A percentile compares a stretch with the other conserved stretches of the same genome.
Evolutionary conservation across 805 yeast genomes (phyloP).

Genomic region (Starmerella vitae): DNA sequence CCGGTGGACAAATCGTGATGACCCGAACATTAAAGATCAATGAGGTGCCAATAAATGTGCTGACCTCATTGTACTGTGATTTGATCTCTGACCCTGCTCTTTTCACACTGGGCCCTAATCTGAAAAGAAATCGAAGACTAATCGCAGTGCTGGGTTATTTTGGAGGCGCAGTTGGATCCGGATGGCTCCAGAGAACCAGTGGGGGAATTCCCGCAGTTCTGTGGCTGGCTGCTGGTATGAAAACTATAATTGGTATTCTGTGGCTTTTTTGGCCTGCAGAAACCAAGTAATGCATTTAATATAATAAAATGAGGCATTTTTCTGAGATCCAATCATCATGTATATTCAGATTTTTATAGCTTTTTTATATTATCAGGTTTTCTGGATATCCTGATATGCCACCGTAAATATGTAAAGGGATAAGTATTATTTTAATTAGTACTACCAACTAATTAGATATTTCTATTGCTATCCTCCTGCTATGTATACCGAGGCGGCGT

Average conservation of each 20-base stretch:
- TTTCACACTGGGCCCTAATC: constrained; percentile 2
- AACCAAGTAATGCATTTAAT: background rate
- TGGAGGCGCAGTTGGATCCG: constrained; percentile 12
- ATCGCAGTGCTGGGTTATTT: constrained; percentile 8
- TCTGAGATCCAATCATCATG: too few relatives aligned
- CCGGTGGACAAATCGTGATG: constrained; percentile 15
- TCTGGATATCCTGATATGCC: too few relatives aligned
- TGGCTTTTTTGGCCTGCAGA: constrained; percentile 11
- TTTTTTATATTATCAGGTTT: too few relatives aligned
- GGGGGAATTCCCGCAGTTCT: constrained; percentile 12
- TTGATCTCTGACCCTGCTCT: constrained; percentile 12
- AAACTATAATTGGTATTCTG: constrained; percentile 2
- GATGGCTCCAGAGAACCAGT: constrained; percentile 12
- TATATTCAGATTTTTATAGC: too few relatives aligned
- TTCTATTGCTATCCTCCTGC: too few relatives aligned
- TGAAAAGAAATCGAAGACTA: constrained; percentile 11
- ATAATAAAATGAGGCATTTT: too few relatives aligned
- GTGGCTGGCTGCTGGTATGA: constrained; percentile 13
- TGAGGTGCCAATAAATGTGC: constrained; percentile 14
- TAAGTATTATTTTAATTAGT: too few relatives aligned
- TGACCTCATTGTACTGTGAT: constrained; percentile 15
- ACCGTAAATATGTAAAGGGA: too few relatives aligned
- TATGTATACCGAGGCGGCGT: too few relatives aligned
- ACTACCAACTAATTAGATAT: too few relatives aligned
- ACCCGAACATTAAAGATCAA: constrained; percentile 10